Evolutionary conservation across 306 rosid species (phyloP), one percentile per base, ranked within the genome.

Genomic region (Lathyrus sativus): DNA sequence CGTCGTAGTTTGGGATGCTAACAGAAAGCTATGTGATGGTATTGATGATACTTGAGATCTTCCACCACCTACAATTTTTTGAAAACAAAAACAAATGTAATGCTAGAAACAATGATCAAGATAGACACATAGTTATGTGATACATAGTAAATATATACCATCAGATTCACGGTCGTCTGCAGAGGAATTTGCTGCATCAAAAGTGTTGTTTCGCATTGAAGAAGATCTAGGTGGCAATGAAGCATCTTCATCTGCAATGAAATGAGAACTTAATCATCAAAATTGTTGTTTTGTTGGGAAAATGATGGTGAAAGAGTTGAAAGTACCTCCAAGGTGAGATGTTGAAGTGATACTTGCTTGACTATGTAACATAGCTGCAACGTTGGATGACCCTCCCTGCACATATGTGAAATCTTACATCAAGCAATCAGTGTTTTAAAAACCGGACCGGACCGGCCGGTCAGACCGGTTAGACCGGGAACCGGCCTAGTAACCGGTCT

Each of bases 1-100:
- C 9, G 96, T 86, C 76, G 48, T 84, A 18, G 76, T 81, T 82
- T 88, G 91, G 29, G 96, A 93, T 58, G 96, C 92, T 67, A 90
- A 79, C 29, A 88, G 84, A 13, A 90, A 73, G 44, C 81, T 74
- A 22, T 67, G 80, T 39, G 96, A 51, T 19, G 60, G 0, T 35
- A 35, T 35, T 7, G 39, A 54, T 54, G 60, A 54, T 69, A 85
- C 70, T 51, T 91, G 79, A 67, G 90, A 87, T 76, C 79, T 82
- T 49, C 60, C 14, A 4, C 60, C 14, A 4, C 70, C 84, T 82
- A 81, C 67, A 56, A 63, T 49, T 7, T 49, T 49, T 8, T 2
- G 26, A 15, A 15, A 48, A 48, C 10, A 45, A 13, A 46, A 46
- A n/a, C 22, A 46, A 13, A 46, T 14, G 22, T 50, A 7, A 49